Conservation (phyloP, 2,329 filamentous ascomycete genomes). For the Coniella lustricola region DNA sequence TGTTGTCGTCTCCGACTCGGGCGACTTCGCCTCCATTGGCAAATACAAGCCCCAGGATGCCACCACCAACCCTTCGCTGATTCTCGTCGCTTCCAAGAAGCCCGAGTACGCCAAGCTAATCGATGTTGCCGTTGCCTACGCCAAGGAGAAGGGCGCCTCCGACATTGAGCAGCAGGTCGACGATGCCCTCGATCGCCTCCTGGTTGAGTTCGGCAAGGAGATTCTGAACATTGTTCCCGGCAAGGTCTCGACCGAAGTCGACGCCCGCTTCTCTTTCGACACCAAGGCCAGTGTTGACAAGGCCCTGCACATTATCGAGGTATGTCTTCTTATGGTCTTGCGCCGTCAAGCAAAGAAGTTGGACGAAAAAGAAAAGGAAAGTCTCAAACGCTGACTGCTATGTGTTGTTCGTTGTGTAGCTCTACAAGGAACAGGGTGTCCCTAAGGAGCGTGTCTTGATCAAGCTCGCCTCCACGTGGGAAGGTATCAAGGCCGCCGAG, state of each 20-base stretch:
- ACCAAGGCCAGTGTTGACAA: slow-evolving; percentile 88
- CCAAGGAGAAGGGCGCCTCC: slow-evolving; percentile 60
- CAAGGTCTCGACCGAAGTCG: slow-evolving; percentile 98
- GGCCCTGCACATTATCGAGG: slow-evolving; percentile 93
- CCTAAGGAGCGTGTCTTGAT: slow-evolving; percentile 92
- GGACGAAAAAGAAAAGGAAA: not conserved
- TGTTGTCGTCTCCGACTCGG: slow-evolving; percentile 94
- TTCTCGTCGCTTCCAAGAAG: slow-evolving; percentile 98
- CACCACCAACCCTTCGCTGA: slow-evolving; percentile 98
- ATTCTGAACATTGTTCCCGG: slow-evolving; percentile 95
- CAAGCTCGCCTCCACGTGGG: slow-evolving; percentile 99
- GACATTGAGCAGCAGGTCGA: slow-evolving; percentile 78
- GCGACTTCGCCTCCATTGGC: slow-evolving; percentile 76
- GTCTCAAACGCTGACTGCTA: not conserved
- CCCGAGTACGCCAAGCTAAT: slow-evolving; percentile 90
- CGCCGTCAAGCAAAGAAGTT: no score
- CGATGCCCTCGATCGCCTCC: slow-evolving; percentile 80
- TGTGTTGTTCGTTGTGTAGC: slow-evolving; percentile 42
- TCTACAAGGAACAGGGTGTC: slow-evolving; percentile 90
- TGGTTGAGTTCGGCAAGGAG: slow-evolving; percentile 97
- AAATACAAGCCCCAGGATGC: slow-evolving; percentile 99
- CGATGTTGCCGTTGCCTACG: slow-evolving; percentile 75
- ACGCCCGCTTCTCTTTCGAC: slow-evolving; percentile 92
- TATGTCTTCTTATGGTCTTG: slow-evolving; percentile 38
- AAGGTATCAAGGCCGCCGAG: slow-evolving; percentile 98